Conservation (phyloP, 2,329 filamentous ascomycete species). For the Colletotrichum theobromicola region DNA sequence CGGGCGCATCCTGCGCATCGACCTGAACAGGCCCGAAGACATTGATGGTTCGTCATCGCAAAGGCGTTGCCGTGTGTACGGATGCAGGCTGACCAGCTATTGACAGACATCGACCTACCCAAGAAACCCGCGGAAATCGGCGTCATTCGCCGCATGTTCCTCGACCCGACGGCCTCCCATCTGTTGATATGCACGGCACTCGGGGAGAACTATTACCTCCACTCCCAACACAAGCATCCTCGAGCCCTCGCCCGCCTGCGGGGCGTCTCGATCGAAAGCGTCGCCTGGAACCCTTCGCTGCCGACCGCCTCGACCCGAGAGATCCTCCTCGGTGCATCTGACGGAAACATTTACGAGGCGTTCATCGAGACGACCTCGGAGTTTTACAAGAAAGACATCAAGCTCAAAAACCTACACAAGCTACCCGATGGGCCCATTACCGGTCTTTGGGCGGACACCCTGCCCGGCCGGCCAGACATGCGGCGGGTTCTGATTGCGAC, state of each 20-base stretch:
- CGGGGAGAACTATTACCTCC: slow-evolving; percentile 97
- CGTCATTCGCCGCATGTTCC: slow-evolving; percentile 93
- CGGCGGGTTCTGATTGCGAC: slow-evolving; percentile 83
- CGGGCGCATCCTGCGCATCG: slow-evolving; percentile 90
- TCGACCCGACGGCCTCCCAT: slow-evolving; percentile 96
- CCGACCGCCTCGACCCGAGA: slow-evolving; percentile 94
- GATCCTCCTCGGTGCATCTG: slow-evolving; percentile 89
- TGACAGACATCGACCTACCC: slow-evolving; percentile 94
- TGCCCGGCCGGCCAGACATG: slow-evolving; percentile 71
- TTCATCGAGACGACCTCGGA: slow-evolving; percentile 95
- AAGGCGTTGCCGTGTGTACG: neutral
- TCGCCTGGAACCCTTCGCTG: slow-evolving; percentile 93
- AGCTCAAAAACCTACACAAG: slow-evolving; percentile 82
- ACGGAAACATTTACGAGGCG: slow-evolving; percentile 93
- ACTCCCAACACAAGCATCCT: slow-evolving; percentile 90
- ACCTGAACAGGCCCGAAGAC: slow-evolving; percentile 90
- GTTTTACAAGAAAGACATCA: slow-evolving; percentile 94
- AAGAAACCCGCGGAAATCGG: slow-evolving; percentile 92
- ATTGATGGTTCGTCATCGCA: slow-evolving; percentile 73
- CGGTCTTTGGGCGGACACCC: slow-evolving; percentile 82
- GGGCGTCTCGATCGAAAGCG: slow-evolving; percentile 83
- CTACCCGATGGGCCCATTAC: slow-evolving; percentile 83
- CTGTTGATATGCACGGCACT: slow-evolving; percentile 88
- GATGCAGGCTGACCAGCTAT: slow-evolving; percentile 14
- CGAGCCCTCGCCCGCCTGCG: slow-evolving; percentile 82